Evolutionary conservation across 2,329 filamentous ascomycete species (phyloP).

Genomic region (Aspergillus persii): DNA sequence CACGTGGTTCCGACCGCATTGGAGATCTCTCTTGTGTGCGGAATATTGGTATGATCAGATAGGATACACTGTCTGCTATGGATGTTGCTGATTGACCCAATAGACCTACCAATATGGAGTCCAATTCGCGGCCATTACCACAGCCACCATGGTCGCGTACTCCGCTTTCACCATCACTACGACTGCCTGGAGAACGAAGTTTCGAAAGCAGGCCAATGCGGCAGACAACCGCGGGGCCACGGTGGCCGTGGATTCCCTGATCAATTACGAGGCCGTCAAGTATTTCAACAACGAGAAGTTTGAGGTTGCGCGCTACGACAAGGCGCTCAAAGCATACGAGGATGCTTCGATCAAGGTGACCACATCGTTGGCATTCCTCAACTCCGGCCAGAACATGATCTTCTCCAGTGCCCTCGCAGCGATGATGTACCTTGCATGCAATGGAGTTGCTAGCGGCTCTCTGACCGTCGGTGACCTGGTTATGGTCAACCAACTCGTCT

Average conservation of each 20-base stretch:
- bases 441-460: conserved; percentile 76
- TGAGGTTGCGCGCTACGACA: conserved; percentile 86
- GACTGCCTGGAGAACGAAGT: conserved; percentile 95
- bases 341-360: conserved; percentile 95
- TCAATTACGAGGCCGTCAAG: conserved; percentile 99
- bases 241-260: conserved; percentile 90
- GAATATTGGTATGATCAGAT: conserved; percentile 64
- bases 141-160: conserved; percentile 87
- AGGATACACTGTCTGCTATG: neutral
- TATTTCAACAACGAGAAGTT: conserved; percentile 99
- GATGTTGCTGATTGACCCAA: conserved; percentile 14
- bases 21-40: conserved; percentile 93
- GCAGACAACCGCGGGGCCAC: conserved; percentile 95
- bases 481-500: conserved; percentile 98
- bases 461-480: conserved; percentile 94
- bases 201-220: conserved; percentile 89
- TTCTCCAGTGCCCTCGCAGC: conserved; percentile 89
- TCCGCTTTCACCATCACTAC: conserved; percentile 96
- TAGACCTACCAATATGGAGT: conserved; percentile 89
- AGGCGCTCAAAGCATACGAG: conserved; percentile 81
- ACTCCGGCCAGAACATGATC: conserved; percentile 94
- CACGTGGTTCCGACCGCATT: conserved; percentile 91
- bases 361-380: conserved; percentile 87
- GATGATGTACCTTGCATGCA: conserved; percentile 97
- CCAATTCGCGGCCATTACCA: conserved; percentile 88